Percentiles rank a stretch among this genome's conserved stretches.
These are phyloP conservation scores for Paxillus involutus DNA, from an alignment of 768 basidiomycete genomes.

Conservation along the genomic window DNA sequence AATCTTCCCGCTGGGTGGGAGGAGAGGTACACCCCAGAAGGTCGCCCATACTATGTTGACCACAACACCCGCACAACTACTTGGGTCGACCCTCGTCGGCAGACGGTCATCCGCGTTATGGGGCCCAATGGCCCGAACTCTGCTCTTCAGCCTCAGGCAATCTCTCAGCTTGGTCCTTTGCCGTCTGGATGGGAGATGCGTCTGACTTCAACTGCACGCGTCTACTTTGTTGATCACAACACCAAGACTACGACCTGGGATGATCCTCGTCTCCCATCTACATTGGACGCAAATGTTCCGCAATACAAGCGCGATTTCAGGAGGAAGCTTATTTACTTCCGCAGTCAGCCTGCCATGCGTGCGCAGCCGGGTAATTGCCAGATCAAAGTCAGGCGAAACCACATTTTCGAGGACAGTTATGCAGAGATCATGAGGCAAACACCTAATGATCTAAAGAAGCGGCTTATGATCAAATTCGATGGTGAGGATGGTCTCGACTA, in stretches of 20 bases:
- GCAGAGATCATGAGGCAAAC: conserved; percentile 99
- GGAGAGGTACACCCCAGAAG: conserved; percentile 97
- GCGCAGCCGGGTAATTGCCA: conserved; percentile 99
- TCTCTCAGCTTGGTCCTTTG: conserved; percentile 93
- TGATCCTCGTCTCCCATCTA: conserved; percentile 93
- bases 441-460: conserved; percentile 97
- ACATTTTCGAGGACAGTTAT: conserved; percentile 99
- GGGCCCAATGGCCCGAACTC: conserved; percentile 89
- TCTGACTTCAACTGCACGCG: conserved; percentile 94
- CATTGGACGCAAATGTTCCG: conserved; percentile 93
- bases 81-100: conserved; percentile 99
- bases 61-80: conserved; percentile 99
- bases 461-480: conserved; percentile 99
- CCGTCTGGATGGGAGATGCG: conserved; percentile 99
- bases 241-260: conserved; percentile 99
- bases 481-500: conserved; percentile 99
- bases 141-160: conserved; percentile 89
- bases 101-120: conserved; percentile 96
- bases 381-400: conserved; percentile 96
- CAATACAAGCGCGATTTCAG: conserved; percentile 99
- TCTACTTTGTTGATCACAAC: conserved; percentile 99
- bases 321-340: conserved; percentile 98
- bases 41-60: conserved; percentile 98
- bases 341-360: conserved; percentile 96
- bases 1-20: conserved; percentile 98